phyloP scores from a whole-genome alignment of 2,329 filamentous ascomycete species.

The Grosmannia serpens region DNA sequence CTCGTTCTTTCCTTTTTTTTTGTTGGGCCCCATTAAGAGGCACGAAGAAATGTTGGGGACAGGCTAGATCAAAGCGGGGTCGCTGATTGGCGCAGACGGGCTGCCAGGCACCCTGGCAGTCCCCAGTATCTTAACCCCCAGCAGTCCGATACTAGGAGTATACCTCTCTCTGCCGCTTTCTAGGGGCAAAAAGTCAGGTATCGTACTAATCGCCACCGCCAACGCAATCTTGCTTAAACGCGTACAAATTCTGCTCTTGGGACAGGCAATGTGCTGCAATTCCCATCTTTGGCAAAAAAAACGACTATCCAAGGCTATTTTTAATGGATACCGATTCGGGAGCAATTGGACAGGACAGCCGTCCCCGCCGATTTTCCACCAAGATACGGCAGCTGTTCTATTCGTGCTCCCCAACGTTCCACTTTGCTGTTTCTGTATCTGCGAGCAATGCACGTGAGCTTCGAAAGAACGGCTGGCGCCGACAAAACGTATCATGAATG shows the following conservation, averaged over 20 bases:
- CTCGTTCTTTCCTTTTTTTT: background rate
- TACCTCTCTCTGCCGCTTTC: too few relatives aligned
- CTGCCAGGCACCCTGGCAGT: background rate
- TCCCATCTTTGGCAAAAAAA: background rate
- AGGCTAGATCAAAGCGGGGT: background rate
- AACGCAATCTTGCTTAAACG: background rate
- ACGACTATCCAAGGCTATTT: background rate
- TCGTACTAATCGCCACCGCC: background rate
- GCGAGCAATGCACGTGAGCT: background rate
- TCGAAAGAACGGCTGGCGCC: background rate
- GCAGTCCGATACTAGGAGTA: too few relatives aligned
- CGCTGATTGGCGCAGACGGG: background rate
- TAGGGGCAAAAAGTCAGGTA: too few relatives aligned
- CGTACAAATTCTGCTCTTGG: background rate
- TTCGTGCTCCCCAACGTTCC: background rate
- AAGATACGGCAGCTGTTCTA: background rate
- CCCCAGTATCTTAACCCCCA: background rate
- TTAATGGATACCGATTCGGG: background rate
- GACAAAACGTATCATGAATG: background rate
- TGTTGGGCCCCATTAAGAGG: background rate
- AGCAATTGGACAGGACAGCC: background rate
- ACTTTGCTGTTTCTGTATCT: background rate
- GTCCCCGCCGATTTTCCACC: background rate
- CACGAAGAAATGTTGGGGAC: conserved; percentile 1
- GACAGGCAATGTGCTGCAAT: background rate